phyloP scores from a whole-genome alignment of 208 protist species.

The Acanthamoeba castellanii region DNA sequence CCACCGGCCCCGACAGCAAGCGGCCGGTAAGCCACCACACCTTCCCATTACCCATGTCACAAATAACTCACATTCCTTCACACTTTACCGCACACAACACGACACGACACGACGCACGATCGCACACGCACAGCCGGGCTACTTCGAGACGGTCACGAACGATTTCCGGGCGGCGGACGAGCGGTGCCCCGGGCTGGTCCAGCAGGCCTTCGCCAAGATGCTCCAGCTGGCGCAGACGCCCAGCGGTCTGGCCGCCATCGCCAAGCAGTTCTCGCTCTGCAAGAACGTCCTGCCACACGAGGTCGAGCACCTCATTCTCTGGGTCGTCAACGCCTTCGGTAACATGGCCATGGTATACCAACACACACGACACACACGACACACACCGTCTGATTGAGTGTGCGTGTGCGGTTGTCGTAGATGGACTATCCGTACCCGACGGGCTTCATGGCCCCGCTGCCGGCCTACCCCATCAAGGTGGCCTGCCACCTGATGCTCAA shows the following conservation, averaged over 20 bases:
- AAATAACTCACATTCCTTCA: neutral
- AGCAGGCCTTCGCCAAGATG: constrained; percentile 3
- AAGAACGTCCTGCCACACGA: neutral
- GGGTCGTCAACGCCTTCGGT: constrained; percentile 72
- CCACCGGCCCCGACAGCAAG: constrained; percentile 39
- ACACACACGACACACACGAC: neutral
- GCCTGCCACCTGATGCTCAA: constrained; percentile 78
- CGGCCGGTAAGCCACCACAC: neutral
- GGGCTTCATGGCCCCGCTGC: constrained; percentile 79
- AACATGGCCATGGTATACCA: constrained; percentile 74
- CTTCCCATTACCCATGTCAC: neutral
- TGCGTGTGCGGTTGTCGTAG: neutral
- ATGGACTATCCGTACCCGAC: constrained; percentile 80
- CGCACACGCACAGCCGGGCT: constrained; percentile 14
- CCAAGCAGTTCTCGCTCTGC: constrained; percentile 61
- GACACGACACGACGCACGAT: neutral
- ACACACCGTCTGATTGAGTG: neutral
- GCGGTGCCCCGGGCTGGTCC: constrained; percentile 3
- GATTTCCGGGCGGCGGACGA: constrained; percentile 74
- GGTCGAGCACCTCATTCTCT: constrained; percentile 64
- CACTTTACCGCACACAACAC: neutral
- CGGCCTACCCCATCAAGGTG: constrained; percentile 82
- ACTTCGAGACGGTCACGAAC: constrained; percentile 79
- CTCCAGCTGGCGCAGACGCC: constrained; percentile 6
- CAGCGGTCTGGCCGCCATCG: neutral